A percentile compares a stretch with the other conserved stretches of the same genome.
phyloP scores from a whole-genome alignment of 441 rosid genomes.

The Populus hybrid region DNA sequence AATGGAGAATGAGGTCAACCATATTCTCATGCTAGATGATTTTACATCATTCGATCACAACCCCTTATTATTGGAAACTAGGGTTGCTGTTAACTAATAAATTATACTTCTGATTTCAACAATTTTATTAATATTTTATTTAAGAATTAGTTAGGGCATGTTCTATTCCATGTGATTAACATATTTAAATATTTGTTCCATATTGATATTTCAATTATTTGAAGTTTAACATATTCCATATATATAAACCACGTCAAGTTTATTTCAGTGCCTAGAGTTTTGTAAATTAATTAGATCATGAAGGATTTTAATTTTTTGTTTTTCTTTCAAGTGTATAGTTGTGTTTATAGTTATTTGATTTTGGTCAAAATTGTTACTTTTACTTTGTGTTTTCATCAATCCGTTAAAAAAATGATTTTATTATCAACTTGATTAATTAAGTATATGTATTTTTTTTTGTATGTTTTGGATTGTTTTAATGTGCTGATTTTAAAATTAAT shows the following conservation, averaged over 20 bases:
- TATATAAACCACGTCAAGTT: neutral
- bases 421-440: too few species aligned
- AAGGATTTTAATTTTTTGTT: too few species aligned
- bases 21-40: slow-evolving; percentile 17
- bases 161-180: slow-evolving; percentile 30
- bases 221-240: neutral
- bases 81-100: slow-evolving; percentile 9
- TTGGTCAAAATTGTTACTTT: too few species aligned
- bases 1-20: slow-evolving; percentile 22
- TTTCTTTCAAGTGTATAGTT: too few species aligned
- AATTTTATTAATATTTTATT: neutral
- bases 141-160: slow-evolving; percentile 13
- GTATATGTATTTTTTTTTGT: too few species aligned
- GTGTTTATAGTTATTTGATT: too few species aligned
- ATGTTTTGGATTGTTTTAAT: too few species aligned
- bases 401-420: too few species aligned
- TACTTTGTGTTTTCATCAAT: too few species aligned
- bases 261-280: neutral
- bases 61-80: slow-evolving; percentile 7
- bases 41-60: slow-evolving; percentile 12
- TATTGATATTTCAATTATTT: neutral
- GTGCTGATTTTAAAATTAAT: too few species aligned
- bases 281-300: neutral
- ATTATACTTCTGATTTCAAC: neutral
- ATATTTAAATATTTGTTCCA: slow-evolving; percentile 9